Evolutionary conservation across 345 rosid genomes (phyloP).

Genomic region (Litchi chinensis): DNA sequence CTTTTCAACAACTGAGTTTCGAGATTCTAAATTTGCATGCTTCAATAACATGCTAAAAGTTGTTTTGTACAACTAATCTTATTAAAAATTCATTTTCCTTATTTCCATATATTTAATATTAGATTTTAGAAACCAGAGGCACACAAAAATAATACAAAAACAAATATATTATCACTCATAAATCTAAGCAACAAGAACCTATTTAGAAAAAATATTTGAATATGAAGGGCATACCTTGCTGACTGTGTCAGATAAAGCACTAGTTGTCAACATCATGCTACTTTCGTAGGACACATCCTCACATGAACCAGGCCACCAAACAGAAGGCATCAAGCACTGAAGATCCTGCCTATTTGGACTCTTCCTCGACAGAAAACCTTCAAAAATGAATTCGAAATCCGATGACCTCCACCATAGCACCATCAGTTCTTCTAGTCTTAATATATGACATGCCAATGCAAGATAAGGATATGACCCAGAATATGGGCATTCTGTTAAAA

Average conservation of each 20-base stretch:
- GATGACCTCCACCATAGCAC: conserved; percentile 80
- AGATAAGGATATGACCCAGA: conserved; percentile 91
- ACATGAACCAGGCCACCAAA: conserved; percentile 98
- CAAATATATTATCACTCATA: background rate
- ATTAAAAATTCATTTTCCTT: background rate
- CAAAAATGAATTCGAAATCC: conserved; percentile 77
- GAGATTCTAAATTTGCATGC: background rate
- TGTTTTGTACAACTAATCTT: background rate
- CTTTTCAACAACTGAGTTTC: background rate
- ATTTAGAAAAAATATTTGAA: conserved; percentile 1
- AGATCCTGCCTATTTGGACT: conserved; percentile 84
- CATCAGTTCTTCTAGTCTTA: conserved; percentile 77
- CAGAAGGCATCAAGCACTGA: conserved; percentile 82
- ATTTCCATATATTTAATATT: background rate
- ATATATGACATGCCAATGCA: conserved; percentile 81
- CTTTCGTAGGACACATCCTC: conserved; percentile 76
- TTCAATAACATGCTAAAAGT: background rate
- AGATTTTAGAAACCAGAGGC: conserved; percentile 5
- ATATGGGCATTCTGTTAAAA: conserved; percentile 84
- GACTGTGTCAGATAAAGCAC: conserved; percentile 76
- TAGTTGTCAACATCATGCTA: conserved; percentile 77
- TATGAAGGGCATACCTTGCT: conserved; percentile 56
- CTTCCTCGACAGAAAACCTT: conserved; percentile 80
- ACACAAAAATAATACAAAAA: background rate
- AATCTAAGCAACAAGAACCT: background rate